Conservation (phyloP, 768 basidiomycete species). For the Tylopilus sp. region DNA sequence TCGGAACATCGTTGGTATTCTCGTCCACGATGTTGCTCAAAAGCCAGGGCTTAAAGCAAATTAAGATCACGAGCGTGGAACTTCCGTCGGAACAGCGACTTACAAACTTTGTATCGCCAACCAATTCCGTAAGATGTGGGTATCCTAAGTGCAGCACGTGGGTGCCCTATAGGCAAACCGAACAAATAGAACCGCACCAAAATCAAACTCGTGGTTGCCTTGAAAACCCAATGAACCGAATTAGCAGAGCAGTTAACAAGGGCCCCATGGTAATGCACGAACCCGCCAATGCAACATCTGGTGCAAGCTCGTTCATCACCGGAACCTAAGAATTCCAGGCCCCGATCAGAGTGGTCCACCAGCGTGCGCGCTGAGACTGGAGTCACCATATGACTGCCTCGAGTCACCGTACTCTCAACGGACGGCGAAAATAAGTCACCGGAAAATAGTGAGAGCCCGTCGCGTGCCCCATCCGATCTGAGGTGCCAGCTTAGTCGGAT, state of each 20-base stretch:
- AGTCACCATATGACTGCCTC: constrained; percentile 87
- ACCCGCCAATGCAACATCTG: constrained; percentile 82
- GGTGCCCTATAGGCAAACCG: background rate
- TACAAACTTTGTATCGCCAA: constrained; percentile 74
- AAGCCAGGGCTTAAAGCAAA: constrained; percentile 71
- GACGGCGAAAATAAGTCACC: constrained; percentile 89
- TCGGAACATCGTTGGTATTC: constrained; percentile 59
- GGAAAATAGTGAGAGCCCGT: constrained; percentile 82
- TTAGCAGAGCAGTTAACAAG: constrained; percentile 5
- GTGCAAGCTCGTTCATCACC: constrained; percentile 72
- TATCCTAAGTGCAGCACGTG: constrained; percentile 47
- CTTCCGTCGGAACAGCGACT: constrained; percentile 23
- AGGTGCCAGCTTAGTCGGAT: constrained; percentile 57
- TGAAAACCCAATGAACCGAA: background rate
- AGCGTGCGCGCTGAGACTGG: background rate
- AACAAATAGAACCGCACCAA: constrained; percentile 44
- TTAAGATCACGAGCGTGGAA: background rate
- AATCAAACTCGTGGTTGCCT: constrained; percentile 96
- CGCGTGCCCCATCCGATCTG: constrained; percentile 46
- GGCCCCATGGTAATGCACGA: constrained; percentile 22
- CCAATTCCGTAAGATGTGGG: constrained; percentile 63
- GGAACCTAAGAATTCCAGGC: constrained; percentile 54
- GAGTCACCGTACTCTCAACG: constrained; percentile 80
- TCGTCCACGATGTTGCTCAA: constrained; percentile 83
- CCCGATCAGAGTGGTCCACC: background rate